Evolutionary conservation across 345 rosid genomes (phyloP), one percentile per base, ranked within the genome.

Genomic region (Ricinus communis): DNA sequence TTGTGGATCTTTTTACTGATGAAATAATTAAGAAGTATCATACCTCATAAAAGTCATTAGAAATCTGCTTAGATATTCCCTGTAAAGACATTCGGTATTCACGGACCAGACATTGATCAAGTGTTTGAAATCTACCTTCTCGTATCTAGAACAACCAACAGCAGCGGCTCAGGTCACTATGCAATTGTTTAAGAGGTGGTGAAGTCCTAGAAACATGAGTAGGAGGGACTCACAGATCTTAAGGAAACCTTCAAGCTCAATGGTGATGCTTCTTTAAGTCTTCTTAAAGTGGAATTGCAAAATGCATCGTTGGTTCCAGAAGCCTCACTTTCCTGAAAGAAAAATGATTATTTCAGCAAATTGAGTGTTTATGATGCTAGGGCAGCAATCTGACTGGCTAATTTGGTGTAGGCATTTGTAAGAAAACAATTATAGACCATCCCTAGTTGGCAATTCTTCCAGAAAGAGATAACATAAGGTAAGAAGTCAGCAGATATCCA

Each of bases 31-130:
- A 40, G 56, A 70, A 19, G 45, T 78, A 51, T 49, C 67, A 70
- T 87, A 90, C 98, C 99, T 92, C 98, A 38, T 82, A 80, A 61
- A 90, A 88, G 72, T 90, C 96, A 47, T 72, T 38, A 0, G 92
- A 87, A 62, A 86, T 71, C 58, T 40, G 83, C 73, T 79, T 79
- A 7, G 92, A 72, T 68, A 82, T 65, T 74, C 87, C 97, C 67
- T 92, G 97, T 59, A 92, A 70, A 16, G 96, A 78, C 97, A 92
- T 95, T 61, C 86, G 81, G 62, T 92, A 90, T 82, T 95, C 99
- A 70, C 96, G 88, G 41, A 70, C 74, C 73, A 92, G 80, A 79
- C 97, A 92, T 62, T 89, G 96, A 62, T 89, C 99, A 68, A 90
- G 80, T 12, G 94, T 87, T 75, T 95, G 86, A 70, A 75, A 81